Conservation (phyloP, 805 yeast genomes). For the Saccharomycopsis guyanensis region DNA sequence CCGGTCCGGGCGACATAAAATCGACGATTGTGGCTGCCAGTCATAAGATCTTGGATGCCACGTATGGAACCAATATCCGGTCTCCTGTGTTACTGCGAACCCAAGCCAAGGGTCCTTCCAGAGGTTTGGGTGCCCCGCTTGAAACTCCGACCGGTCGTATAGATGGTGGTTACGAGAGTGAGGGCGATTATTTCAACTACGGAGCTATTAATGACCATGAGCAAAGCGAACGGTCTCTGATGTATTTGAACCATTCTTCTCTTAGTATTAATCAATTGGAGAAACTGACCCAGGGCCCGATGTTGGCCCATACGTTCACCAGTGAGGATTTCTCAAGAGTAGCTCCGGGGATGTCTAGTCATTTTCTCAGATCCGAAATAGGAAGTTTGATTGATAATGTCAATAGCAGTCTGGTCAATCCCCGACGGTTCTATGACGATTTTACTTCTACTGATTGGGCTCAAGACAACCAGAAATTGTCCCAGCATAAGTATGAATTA, state of each 20-base stretch:
- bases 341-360: slow-evolving; percentile 9
- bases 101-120: background rate
- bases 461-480: slow-evolving; percentile 38
- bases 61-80: slow-evolving; percentile 13
- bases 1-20: slow-evolving; percentile 3
- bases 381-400: slow-evolving; percentile 1
- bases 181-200: slow-evolving; percentile 10
- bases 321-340: slow-evolving; percentile 10
- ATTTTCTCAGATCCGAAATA: slow-evolving; percentile 10
- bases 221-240: background rate
- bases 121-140: background rate
- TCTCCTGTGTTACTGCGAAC: slow-evolving; percentile 12
- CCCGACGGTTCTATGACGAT: slow-evolving; percentile 43
- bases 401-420: background rate
- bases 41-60: slow-evolving; percentile 9
- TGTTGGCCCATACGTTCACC: background rate
- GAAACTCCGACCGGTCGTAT: no score
- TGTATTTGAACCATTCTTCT: background rate
- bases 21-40: slow-evolving; percentile 2
- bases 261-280: background rate
- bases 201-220: slow-evolving; percentile 4
- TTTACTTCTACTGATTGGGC: slow-evolving; percentile 59
- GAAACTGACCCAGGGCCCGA: background rate
- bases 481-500: slow-evolving; percentile 34
- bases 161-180: background rate